Evolutionary conservation across 192 early-diverging fungal genomes (phyloP).

Genomic region (Endogone sp.): DNA sequence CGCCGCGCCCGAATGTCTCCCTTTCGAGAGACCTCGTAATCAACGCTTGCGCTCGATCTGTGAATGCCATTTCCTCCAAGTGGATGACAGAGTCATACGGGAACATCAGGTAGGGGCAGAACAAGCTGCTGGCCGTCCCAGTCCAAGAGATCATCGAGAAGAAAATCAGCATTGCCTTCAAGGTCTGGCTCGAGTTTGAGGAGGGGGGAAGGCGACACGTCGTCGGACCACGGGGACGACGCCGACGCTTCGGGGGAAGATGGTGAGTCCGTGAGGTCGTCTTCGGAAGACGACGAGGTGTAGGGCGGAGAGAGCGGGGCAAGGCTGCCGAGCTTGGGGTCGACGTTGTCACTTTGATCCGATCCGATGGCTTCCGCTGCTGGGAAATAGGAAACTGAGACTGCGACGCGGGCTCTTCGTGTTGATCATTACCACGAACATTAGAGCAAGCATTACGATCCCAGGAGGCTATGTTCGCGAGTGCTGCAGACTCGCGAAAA

Average conservation of each 20-base stretch:
- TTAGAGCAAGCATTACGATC: background rate
- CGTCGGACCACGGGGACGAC: conserved; percentile 23
- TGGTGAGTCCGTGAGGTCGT: background rate
- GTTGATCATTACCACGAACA: background rate
- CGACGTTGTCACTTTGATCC: conserved; percentile 8
- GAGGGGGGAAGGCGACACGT: conserved; percentile 11
- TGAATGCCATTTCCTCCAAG: background rate
- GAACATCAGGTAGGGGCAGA: background rate
- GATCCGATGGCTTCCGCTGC: conserved; percentile 35
- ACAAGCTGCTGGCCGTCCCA: conserved; percentile 29
- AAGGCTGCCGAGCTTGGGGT: background rate
- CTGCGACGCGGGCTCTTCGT: conserved; percentile 1
- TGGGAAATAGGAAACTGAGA: conserved; percentile 19
- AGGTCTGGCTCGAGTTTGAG: conserved; percentile 7
- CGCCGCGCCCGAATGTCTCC: too few relatives aligned
- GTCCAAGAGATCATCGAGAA: conserved; percentile 31
- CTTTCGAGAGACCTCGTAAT: background rate
- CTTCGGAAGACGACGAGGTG: background rate
- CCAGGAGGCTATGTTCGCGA: conserved; percentile 23
- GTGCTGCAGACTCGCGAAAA: conserved; percentile 51
- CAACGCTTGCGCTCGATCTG: background rate
- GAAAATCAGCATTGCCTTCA: conserved; percentile 7
- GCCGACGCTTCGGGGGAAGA: conserved; percentile 20
- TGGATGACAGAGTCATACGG: background rate
- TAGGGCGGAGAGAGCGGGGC: background rate